These are phyloP conservation scores for Cnidoscolus chayamansa DNA, from an alignment of 441 rosid genomes.

Conservation along the genomic window DNA sequence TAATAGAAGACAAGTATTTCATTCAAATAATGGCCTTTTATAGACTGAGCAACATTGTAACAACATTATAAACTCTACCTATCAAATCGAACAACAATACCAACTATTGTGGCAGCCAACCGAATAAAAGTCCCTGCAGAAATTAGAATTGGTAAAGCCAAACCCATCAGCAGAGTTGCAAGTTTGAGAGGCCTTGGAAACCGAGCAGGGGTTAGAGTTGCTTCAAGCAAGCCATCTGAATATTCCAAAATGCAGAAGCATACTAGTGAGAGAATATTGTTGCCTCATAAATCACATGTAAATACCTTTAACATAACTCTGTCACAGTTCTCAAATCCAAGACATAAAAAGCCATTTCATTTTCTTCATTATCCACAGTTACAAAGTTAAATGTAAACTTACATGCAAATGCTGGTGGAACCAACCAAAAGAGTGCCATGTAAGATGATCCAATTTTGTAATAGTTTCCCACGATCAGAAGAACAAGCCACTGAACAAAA, in stretches of 20 bases:
- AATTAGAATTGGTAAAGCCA: conserved; percentile 67
- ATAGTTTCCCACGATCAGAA: conserved; percentile 69
- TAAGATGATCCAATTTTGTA: conserved; percentile 75
- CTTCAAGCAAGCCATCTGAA: conserved; percentile 91
- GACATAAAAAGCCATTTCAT: not conserved
- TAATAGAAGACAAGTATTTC: conserved; percentile 1
- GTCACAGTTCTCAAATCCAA: not conserved
- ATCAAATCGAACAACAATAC: conserved; percentile 71
- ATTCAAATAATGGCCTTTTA: not conserved
- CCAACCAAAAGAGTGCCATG: conserved; percentile 83
- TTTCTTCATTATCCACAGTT: conserved; percentile 10
- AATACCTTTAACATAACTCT: not conserved
- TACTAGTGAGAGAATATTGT: not conserved
- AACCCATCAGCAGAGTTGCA: conserved; percentile 70
- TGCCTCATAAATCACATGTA: not conserved
- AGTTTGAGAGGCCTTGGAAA: conserved; percentile 90
- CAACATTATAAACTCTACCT: conserved; percentile 43
- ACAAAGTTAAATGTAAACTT: conserved; percentile 37
- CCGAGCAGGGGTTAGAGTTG: conserved; percentile 81
- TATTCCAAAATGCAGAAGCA: conserved; percentile 13
- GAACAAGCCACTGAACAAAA: conserved; percentile 77
- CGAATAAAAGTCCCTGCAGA: conserved; percentile 71
- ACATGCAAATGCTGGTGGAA: conserved; percentile 95
- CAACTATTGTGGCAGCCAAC: conserved; percentile 48
- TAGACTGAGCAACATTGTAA: not conserved